Percentiles rank a stretch among this genome's conserved stretches.
These are phyloP conservation scores for Eustoma russellianum DNA, from an alignment of 257 asterid species.

Conservation along the genomic window DNA sequence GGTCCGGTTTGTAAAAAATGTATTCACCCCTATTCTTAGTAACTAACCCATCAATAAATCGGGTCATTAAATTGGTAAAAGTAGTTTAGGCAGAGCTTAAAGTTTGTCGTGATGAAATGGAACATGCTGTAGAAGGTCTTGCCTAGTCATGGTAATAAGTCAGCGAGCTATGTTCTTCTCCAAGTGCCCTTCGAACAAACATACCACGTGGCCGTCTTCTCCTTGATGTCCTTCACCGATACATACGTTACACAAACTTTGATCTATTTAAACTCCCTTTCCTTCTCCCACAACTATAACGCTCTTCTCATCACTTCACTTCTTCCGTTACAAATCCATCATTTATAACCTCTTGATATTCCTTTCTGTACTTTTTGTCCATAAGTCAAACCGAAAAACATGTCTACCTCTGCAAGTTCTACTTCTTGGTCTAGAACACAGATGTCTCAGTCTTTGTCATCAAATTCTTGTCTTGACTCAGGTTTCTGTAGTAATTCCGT, in stretches of 20 bases:
- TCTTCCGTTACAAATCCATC: neutral
- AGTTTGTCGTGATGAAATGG: no score
- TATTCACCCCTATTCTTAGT: no score
- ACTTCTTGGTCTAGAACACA: conserved; percentile 6
- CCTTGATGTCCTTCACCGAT: conserved; percentile 16
- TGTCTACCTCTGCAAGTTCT: conserved; percentile 12
- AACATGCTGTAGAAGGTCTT: neutral
- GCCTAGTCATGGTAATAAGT: conserved; percentile 6
- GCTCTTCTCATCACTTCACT: neutral
- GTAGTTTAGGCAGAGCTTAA: no score
- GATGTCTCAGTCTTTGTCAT: conserved; percentile 2
- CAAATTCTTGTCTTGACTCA: conserved; percentile 8
- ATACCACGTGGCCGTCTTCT: conserved; percentile 21
- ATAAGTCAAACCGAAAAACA: neutral
- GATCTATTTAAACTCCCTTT: conserved; percentile 10
- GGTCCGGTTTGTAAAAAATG: no score
- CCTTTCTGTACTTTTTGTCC: no score
- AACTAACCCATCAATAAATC: no score
- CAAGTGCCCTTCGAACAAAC: conserved; percentile 14
- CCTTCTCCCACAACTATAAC: conserved; percentile 1
- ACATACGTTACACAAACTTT: neutral
- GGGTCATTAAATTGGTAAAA: no score
- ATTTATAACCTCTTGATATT: neutral
- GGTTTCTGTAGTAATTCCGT: conserved; percentile 5
- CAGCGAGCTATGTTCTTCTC: neutral